These are phyloP conservation scores for Acanthamoeba healyi DNA, from an alignment of 208 protist species.

Conservation along the genomic window DNA sequence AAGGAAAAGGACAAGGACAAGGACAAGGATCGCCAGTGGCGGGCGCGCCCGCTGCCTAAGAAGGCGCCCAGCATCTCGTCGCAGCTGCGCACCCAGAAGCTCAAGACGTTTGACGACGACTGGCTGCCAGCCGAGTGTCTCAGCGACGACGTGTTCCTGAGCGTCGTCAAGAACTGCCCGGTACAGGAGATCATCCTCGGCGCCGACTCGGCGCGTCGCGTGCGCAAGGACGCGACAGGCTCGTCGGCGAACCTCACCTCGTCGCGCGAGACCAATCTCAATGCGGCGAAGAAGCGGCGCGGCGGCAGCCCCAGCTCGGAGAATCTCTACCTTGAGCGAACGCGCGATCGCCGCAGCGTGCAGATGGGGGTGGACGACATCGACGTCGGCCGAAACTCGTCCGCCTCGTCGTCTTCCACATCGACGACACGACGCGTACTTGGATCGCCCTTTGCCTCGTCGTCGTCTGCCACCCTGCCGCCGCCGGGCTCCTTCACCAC, in stretches of 20 bases:
- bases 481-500: not conserved
- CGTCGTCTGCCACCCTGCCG: not conserved
- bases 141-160: conserved; percentile 61
- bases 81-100: conserved; percentile 34
- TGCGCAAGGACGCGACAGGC: not conserved
- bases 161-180: conserved; percentile 28
- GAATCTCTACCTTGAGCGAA: not conserved
- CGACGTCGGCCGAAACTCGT: not conserved
- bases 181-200: conserved; percentile 39
- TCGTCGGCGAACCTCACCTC: not conserved
- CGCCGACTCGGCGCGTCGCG: not conserved
- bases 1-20: not conserved
- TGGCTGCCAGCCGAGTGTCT: conserved; percentile 45
- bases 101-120: conserved; percentile 60
- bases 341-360: not conserved
- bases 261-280: conserved; percentile 27
- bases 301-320: conserved; percentile 11
- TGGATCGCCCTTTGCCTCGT: conserved; percentile 4
- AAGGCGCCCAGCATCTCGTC: conserved; percentile 50
- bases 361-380: not conserved
- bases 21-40: not conserved
- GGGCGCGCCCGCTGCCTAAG: not conserved
- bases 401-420: not conserved
- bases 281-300: not conserved
- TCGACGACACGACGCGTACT: not conserved